Evolutionary conservation across 2,329 filamentous ascomycete genomes (phyloP), one percentile per base, ranked within the genome.

Genomic region (Knufia petricola): DNA sequence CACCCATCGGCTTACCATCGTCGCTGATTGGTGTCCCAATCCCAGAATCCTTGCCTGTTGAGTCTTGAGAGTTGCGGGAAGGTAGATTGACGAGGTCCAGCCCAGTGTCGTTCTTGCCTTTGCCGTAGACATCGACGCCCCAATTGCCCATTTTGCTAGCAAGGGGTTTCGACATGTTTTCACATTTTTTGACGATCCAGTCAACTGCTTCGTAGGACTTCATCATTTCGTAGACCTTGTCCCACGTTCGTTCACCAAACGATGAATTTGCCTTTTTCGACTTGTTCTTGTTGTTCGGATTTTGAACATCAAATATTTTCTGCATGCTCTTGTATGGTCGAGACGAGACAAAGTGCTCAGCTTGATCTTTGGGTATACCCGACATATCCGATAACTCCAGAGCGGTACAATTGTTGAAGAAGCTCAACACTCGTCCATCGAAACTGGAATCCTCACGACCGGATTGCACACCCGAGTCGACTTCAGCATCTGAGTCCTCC

Each of bases 381-480:
- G 87, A 87, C 52, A 95, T 82, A 57, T 94, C 89, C 1, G 84
- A 79, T 36, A 98, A 76, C 50, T 90, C 86, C 30, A 82, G 77
- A 8, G 79, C 69, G 3, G 80, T 79, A 63, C 86, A 92, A 0
- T 74, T 79, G 61, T 96, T 96, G 65, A 98, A 81, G 60, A 88
- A 94, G 6, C 81, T 75, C 23, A 96, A 70, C 4, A 95, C 77
- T 48, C 75, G 75, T 3, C 60, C 60, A 24, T 79, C 72, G 34
- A 78, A 62, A 3, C 49, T 47, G 8, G 30, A 37, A 24, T 66
- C 62, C 13, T 66, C 64, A 44, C 69, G 66, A 21, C 70, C 67
- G 37, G 69, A 67, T 3, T 60, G 52, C 17, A 63, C 62, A 19
- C 65, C 67, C 21, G 62, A 58, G 21, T 63, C 66, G 8, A 64